A percentile compares a stretch with the other conserved stretches of the same genome.
phyloP scores from a whole-genome alignment of 2,329 filamentous ascomycete species.

The Arachnomyces sp. region DNA sequence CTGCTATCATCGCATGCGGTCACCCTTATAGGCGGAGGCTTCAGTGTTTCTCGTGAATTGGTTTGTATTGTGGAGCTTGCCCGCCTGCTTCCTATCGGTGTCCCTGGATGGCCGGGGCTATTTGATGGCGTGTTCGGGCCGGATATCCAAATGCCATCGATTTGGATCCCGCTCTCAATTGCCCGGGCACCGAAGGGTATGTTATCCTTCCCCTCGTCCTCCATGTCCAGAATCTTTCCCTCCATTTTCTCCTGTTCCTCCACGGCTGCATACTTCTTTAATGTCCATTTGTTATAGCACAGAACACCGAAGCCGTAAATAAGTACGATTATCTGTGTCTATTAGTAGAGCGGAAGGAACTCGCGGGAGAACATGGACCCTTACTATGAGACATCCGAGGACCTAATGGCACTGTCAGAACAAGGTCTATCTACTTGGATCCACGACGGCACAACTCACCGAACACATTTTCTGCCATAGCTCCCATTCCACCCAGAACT shows the following conservation, averaged over 20 bases:
- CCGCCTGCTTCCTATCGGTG: constrained; percentile 16
- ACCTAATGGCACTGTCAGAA: constrained; percentile 46
- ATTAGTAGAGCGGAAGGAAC: constrained; percentile 1
- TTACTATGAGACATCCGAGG: constrained; percentile 61
- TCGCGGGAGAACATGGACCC: constrained; percentile 9
- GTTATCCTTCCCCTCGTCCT: constrained; percentile 49
- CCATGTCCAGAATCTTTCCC: constrained; percentile 42
- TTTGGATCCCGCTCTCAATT: constrained; percentile 71
- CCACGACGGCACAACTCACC: constrained; percentile 50
- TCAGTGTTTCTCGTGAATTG: background rate
- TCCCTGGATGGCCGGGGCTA: constrained; percentile 17
- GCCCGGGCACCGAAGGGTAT: constrained; percentile 83
- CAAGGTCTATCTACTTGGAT: constrained; percentile 11
- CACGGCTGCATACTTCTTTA: constrained; percentile 55
- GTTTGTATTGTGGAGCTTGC: constrained; percentile 1
- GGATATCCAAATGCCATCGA: constrained; percentile 78
- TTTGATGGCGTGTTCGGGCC: constrained; percentile 33
- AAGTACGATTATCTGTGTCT: constrained; percentile 54
- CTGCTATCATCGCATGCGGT: background rate
- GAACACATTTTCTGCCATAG: constrained; percentile 88
- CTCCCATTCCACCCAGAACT: constrained; percentile 63
- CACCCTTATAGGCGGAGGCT: background rate
- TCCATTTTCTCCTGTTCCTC: constrained; percentile 59
- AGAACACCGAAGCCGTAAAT: constrained; percentile 61
- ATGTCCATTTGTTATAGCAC: constrained; percentile 46